Conservation (phyloP, 148 eudicot species). For the Nyssa sinensis region DNA sequence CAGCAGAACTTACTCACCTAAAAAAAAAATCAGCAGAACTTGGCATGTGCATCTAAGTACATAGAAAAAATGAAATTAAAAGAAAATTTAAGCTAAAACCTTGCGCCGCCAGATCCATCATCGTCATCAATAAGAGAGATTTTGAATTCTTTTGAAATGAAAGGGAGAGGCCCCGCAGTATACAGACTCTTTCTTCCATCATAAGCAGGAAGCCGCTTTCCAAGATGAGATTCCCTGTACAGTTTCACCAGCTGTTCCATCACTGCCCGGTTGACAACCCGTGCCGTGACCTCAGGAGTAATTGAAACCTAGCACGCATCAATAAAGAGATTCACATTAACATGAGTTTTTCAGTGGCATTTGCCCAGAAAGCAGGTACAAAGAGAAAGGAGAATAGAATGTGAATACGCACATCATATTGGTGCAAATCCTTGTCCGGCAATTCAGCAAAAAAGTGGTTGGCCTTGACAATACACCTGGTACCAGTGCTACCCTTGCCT, state of each 20-base stretch:
- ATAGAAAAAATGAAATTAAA: background rate
- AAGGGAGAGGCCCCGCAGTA: conserved; percentile 88
- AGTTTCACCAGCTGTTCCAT: conserved; percentile 61
- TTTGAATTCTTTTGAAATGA: conserved; percentile 56
- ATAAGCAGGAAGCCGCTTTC: conserved; percentile 78
- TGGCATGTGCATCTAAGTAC: background rate
- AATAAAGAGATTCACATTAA: background rate
- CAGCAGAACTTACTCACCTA: background rate
- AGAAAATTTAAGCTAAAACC: conserved; percentile 24
- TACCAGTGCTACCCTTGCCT: conserved; percentile 79
- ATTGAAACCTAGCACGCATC: conserved; percentile 58
- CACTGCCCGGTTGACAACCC: conserved; percentile 72
- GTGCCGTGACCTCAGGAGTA: conserved; percentile 74
- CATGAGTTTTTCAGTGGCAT: background rate
- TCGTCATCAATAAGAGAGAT: conserved; percentile 67
- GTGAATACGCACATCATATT: conserved; percentile 61
- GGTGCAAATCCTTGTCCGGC: conserved; percentile 94
- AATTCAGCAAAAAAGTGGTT: conserved; percentile 92
- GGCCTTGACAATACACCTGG: conserved; percentile 75
- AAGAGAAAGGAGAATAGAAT: background rate
- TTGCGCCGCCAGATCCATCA: conserved; percentile 57
- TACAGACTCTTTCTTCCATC: conserved; percentile 88
- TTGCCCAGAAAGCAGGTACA: background rate
- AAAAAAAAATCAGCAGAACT: background rate
- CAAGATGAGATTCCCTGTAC: conserved; percentile 75